Evolutionary conservation across 768 basidiomycete genomes (phyloP), one percentile per base, ranked within the genome.

Genomic region (Boletus eberwhitei): DNA sequence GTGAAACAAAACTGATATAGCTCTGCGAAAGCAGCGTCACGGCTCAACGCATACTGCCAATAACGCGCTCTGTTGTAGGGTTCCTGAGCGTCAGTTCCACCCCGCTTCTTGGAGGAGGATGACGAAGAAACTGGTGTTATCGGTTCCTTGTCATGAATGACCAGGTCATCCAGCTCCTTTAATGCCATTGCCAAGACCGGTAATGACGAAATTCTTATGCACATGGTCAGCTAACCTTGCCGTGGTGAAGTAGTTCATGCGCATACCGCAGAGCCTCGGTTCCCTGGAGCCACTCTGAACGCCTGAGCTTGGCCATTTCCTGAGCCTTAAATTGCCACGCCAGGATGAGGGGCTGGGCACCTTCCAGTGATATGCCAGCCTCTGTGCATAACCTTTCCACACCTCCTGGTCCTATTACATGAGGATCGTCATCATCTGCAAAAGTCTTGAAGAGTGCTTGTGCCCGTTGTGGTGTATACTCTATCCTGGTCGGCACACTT

Each of bases 231-330:
- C 5, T 21, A 41, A 52, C 32, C 26, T 38, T 22, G 31, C 17
- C 26, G 34, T 48, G 9, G 16, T 14, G 19, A n/a, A 42, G 5
- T 5, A 17, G 5, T 38, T 16, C 16, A 44, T 34, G 11, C 13
- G 71, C 78, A 50, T 63, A 82, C 83, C 74, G 74, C 40, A 80
- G 59, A 34, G 68, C 68, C 16, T 68, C 64, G 22, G 78, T 82
- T 17, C 83, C 86, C 53, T 76, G 75, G n/a, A 74, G 68, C 90
- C 90, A 93, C 63, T 89, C 88, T 8, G 80, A 76, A 69, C 76
- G 80, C 41, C 79, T 78, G 44, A 93, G 74, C 61, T 84, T 88
- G 31, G 77, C 87, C 84, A 93, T 85, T 64, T 90, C 88, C 54
- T 77, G 75, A 11, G 86, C 79, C 43, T 79, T 74, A 52, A 88